phyloP scores from a whole-genome alignment of 495 filamentous ascomycete genomes.

The Penicillium maclennaniae region DNA sequence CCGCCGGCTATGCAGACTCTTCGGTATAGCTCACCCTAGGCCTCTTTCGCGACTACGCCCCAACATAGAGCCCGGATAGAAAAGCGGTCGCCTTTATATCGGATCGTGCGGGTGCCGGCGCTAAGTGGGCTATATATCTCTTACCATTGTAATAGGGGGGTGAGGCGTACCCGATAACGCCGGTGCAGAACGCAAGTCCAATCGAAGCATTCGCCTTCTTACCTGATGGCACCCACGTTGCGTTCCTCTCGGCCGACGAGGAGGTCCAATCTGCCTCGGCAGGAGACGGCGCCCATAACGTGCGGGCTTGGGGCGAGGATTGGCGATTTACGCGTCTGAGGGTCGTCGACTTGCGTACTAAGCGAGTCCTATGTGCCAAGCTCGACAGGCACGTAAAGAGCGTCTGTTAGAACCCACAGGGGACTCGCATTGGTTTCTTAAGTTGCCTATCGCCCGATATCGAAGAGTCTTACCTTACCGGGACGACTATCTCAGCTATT shows the following conservation, averaged over 20 bases:
- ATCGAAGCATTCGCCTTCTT: conserved; percentile 15
- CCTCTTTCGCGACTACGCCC: conserved; percentile 19
- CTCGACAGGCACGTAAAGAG: conserved; percentile 3
- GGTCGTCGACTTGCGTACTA: conserved; percentile 5
- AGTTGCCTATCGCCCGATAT: conserved; percentile 8
- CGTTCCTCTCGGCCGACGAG: conserved; percentile 15
- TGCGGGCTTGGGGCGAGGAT: conserved; percentile 6
- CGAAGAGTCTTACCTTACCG: conserved; percentile 5
- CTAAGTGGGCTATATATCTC: conserved; percentile 16
- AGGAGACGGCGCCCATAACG: neutral
- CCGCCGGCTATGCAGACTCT: conserved; percentile 13
- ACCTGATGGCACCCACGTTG: conserved; percentile 14
- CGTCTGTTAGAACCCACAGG: conserved; percentile 7
- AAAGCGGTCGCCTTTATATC: conserved; percentile 21
- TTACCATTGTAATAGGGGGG: conserved; percentile 14
- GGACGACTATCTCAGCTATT: conserved; percentile 1
- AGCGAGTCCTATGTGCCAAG: conserved; percentile 1
- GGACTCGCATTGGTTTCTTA: conserved; percentile 6
- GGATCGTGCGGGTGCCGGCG: conserved; percentile 15
- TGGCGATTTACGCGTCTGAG: conserved; percentile 7
- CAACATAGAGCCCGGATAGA: conserved; percentile 20
- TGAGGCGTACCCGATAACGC: conserved; percentile 16
- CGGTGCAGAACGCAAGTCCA: conserved; percentile 2
- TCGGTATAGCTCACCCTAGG: conserved; percentile 22
- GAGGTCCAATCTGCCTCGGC: conserved; percentile 1